Base-by-base conservation (phyloP, 495 filamentous ascomycete species). In the Hypoxylon rickii region DNA sequence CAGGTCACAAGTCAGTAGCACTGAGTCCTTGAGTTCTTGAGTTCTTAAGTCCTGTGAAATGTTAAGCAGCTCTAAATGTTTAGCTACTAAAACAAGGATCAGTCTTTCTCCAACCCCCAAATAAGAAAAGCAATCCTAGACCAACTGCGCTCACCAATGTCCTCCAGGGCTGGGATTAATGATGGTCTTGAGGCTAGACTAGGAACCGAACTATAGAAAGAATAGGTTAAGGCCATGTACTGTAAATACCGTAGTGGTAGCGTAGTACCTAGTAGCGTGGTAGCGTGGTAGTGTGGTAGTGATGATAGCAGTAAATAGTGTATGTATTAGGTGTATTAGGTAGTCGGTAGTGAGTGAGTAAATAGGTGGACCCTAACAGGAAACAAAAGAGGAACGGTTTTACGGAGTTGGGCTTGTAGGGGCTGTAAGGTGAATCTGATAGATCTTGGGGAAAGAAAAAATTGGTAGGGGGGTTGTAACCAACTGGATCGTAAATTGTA, bases 381-480 rank as follows among this genome's bases (percentile, higher is more conserved):
- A n/a, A n/a, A n/a, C n/a, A n/a, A n/a, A n/a, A 49, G 26, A 44
- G 33, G 39, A 47, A 44, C 18, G 58, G 48, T 56, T 55, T 24
- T 45, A 47, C 55, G 46, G n/a, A n/a, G n/a, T n/a, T n/a, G n/a
- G n/a, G n/a, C n/a, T n/a, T n/a, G n/a, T n/a, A n/a, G n/a, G n/a
- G n/a, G n/a, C n/a, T n/a, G n/a, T n/a, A n/a, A n/a, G n/a, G n/a
- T 55, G 41, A 62, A 62, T 62, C 58, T 63, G 54, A 54, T 64
- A 58, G 54, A 64, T 64, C 56, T 64, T 44, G 56, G 56, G 54
- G 55, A 60, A 59, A 55, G 51, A 13, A 29, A 10, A 29, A 29
- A 54, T 54, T 55, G 41, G 42, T 59, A 26, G 47, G 42, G 42
- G 51, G 53, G 53, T 57, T 62, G 48, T 52, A 62, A 49, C 58